Evolutionary conservation across 129 eudicot species (phyloP).

Genomic region (Helichrysum umbraculigerum): DNA sequence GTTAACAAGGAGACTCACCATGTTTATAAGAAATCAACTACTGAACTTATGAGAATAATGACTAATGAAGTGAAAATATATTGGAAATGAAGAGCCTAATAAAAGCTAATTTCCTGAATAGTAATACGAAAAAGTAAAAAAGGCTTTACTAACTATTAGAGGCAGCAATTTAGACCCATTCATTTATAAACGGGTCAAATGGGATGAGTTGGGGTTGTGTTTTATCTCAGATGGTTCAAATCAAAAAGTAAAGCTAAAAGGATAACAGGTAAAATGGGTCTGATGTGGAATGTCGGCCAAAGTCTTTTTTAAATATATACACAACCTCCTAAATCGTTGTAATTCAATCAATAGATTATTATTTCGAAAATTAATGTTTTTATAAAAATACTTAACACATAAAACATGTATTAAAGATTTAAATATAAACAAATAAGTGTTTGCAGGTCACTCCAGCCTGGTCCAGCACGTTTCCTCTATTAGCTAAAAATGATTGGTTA

Average conservation of each 20-base stretch:
- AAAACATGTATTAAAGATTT: neutral
- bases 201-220: neutral
- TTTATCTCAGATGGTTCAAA: neutral
- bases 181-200: neutral
- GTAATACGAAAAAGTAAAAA: neutral
- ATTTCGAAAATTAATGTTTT: neutral
- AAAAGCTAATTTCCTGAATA: neutral
- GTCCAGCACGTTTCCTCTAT: neutral
- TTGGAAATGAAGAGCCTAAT: neutral
- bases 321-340: neutral
- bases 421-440: neutral
- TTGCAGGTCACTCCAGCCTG: neutral
- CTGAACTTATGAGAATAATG: neutral
- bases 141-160: neutral
- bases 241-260: neutral
- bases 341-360: neutral
- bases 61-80: neutral
- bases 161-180: neutral
- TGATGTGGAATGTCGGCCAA: neutral
- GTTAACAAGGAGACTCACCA: neutral
- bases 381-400: neutral
- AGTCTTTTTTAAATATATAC: neutral
- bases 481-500: neutral
- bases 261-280: neutral
- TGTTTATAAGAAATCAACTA: neutral